Conservation (phyloP, 768 basidiomycete genomes). For the Psilocybe azurescens region DNA sequence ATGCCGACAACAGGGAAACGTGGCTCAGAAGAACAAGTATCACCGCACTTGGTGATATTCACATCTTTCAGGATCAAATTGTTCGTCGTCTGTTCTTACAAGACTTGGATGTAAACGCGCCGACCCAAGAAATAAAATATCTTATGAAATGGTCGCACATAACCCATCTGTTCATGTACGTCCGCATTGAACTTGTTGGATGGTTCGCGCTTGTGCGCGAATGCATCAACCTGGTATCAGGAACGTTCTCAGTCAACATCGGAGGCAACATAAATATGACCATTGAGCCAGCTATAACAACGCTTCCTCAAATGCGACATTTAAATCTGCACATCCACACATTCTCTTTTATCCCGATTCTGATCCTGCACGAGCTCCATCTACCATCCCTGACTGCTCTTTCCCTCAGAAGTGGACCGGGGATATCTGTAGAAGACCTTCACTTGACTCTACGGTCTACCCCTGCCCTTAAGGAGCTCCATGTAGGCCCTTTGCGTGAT, state of each 20-base stretch:
- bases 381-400: not conserved
- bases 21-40: no score
- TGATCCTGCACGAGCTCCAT: not conserved
- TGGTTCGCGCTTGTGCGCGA: constrained; percentile 1
- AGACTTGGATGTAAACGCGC: no score
- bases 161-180: not conserved
- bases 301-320: not conserved
- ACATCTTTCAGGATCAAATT: not conserved
- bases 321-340: not conserved
- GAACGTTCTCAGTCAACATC: not conserved
- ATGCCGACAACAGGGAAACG: no score
- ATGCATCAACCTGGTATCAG: not conserved
- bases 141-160: not conserved
- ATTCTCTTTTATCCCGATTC: no score
- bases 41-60: not conserved
- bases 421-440: not conserved
- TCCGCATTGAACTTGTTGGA: not conserved
- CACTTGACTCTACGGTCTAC: not conserved
- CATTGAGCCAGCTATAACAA: not conserved
- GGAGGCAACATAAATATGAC: not conserved
- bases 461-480: not conserved
- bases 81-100: not conserved
- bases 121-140: not conserved
- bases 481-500: not conserved
- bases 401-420: not conserved